These are phyloP conservation scores for Rhizophagus prolifer DNA, from an alignment of 192 early-diverging fungal species.

Conservation along the genomic window DNA sequence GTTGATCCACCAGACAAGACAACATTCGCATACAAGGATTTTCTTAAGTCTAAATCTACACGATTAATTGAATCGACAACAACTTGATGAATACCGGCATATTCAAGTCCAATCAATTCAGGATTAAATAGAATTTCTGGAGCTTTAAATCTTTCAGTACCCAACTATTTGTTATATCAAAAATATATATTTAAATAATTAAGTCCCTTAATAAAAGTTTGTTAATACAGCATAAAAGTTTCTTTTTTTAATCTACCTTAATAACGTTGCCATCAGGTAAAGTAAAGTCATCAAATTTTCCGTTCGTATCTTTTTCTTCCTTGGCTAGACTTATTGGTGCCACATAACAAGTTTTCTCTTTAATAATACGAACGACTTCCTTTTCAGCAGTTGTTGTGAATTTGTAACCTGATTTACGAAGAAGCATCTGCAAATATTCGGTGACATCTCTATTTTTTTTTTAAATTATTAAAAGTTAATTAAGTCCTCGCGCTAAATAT, in stretches of 20 bases:
- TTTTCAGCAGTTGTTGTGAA: slow-evolving; percentile 93
- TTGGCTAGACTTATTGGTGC: slow-evolving; percentile 84
- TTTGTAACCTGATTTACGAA: slow-evolving; percentile 85
- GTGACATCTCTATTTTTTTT: slow-evolving; percentile 77
- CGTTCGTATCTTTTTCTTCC: slow-evolving; percentile 88
- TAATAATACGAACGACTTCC: slow-evolving; percentile 93
- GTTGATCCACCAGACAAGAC: slow-evolving; percentile 98
- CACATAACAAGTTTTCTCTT: slow-evolving; percentile 95
- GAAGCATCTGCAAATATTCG: slow-evolving; percentile 85
- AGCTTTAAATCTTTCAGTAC: slow-evolving; percentile 88
- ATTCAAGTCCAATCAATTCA: slow-evolving; percentile 90
- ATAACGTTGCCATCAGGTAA: slow-evolving; percentile 82
- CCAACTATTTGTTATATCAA: slow-evolving; percentile 55
- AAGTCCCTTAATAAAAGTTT: background rate
- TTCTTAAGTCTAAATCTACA: slow-evolving; percentile 92
- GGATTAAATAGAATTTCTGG: slow-evolving; percentile 97
- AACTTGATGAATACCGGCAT: slow-evolving; percentile 90
- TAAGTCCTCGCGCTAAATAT: background rate
- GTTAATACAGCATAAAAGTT: background rate
- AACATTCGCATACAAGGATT: slow-evolving; percentile 82
- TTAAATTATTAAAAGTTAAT: background rate
- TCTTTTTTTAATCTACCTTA: slow-evolving; percentile 52
- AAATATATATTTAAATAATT: background rate
- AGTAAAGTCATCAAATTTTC: slow-evolving; percentile 76
- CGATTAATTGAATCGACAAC: slow-evolving; percentile 91